phyloP scores from a whole-genome alignment of 2,329 filamentous ascomycete genomes.

The Didymellaceae sp. region DNA sequence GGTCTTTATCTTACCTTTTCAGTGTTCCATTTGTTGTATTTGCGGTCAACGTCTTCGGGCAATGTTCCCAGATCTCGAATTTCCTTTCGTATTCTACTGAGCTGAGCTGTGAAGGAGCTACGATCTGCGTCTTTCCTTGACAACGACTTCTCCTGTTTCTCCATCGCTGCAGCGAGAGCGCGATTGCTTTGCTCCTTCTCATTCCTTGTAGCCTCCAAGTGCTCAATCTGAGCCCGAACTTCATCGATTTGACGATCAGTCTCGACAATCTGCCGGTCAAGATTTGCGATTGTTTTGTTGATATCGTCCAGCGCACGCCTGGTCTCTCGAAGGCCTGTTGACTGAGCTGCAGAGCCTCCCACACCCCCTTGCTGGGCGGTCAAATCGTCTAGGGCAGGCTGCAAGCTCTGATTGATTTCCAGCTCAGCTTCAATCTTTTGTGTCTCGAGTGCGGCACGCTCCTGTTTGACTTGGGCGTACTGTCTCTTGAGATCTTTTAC shows the following conservation, averaged over 20 bases:
- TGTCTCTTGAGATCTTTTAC: constrained; percentile 78
- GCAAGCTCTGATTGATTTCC: constrained; percentile 86
- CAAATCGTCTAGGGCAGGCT: constrained; percentile 85
- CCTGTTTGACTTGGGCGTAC: constrained; percentile 75
- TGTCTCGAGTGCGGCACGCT: constrained; percentile 77
- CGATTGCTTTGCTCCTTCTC: constrained; percentile 75
- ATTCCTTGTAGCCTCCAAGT: constrained; percentile 64
- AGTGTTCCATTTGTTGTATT: constrained; percentile 82
- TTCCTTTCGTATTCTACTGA: constrained; percentile 81
- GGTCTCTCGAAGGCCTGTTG: constrained; percentile 73
- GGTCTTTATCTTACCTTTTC: constrained; percentile 67
- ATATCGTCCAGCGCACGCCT: constrained; percentile 82
- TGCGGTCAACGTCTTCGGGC: constrained; percentile 91
- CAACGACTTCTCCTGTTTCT: constrained; percentile 85
- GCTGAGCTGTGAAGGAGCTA: constrained; percentile 76
- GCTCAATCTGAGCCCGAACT: constrained; percentile 59
- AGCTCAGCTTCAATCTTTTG: constrained; percentile 84
- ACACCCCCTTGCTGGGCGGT: constrained; percentile 50
- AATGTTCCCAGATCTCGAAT: constrained; percentile 93
- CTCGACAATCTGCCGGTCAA: constrained; percentile 73
- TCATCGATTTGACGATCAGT: constrained; percentile 76
- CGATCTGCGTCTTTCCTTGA: constrained; percentile 92
- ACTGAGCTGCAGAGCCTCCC: constrained; percentile 60
- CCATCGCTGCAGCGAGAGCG: constrained; percentile 77
- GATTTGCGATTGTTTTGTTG: constrained; percentile 68